A percentile compares a stretch with the other conserved stretches of the same genome.
Evolutionary conservation across 2,329 filamentous ascomycete species (phyloP).

Genomic region (Xylariaceae sp.): DNA sequence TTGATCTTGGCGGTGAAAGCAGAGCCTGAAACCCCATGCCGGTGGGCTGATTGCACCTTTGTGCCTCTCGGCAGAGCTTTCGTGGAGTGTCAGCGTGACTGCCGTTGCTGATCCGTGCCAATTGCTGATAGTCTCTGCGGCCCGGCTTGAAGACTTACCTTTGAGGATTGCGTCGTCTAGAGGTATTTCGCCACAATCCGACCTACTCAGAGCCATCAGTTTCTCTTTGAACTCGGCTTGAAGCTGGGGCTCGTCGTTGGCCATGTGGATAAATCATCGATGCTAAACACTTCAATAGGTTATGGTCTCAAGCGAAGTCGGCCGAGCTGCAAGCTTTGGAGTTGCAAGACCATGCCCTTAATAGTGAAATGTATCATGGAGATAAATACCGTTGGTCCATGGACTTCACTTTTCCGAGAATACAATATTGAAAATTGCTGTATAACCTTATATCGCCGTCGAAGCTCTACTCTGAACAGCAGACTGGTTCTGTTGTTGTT

Average conservation of each 20-base stretch:
- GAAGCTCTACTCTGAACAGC: too few relatives aligned
- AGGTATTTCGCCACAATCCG: constrained; percentile 2
- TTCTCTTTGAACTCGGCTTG: constrained; percentile 4
- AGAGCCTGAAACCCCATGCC: constrained; percentile 8
- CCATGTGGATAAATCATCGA: neutral
- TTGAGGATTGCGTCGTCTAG: constrained; percentile 8
- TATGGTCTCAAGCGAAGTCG: too few relatives aligned
- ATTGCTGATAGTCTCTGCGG: neutral
- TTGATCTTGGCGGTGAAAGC: constrained; percentile 14
- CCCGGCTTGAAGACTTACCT: constrained; percentile 1
- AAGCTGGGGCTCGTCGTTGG: constrained; percentile 1
- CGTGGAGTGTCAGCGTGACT: neutral
- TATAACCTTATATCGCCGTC: too few relatives aligned
- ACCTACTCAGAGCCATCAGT: neutral
- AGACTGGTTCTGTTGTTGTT: too few relatives aligned
- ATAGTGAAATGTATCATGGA: too few relatives aligned
- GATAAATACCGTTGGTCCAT: too few relatives aligned
- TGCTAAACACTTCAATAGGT: too few relatives aligned
- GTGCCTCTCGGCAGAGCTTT: constrained; percentile 8
- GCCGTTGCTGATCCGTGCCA: neutral
- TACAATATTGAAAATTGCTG: too few relatives aligned
- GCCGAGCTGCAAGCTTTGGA: too few relatives aligned
- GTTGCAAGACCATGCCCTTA: too few relatives aligned
- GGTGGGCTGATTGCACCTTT: neutral
- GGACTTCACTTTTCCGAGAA: too few relatives aligned